phyloP scores from a whole-genome alignment of 148 eudicot genomes.

The Mesembryanthemum crystallinum region DNA sequence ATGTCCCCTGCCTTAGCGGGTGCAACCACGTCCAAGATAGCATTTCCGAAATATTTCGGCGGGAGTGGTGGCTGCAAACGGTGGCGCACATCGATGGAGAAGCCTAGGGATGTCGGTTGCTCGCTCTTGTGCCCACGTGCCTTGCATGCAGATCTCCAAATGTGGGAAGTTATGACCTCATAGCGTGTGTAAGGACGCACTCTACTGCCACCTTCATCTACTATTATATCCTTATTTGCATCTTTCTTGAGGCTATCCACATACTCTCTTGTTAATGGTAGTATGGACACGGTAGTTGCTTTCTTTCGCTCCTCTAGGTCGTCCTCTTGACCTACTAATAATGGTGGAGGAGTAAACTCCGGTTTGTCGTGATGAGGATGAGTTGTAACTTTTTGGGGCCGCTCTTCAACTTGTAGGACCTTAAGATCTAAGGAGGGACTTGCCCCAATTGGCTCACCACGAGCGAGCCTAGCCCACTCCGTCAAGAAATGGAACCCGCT shows the following conservation, averaged over 20 bases:
- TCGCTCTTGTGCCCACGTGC: constrained; percentile 16
- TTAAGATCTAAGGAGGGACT: constrained; percentile 16
- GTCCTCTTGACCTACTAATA: not conserved
- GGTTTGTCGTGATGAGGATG: too few species aligned
- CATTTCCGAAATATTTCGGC: constrained; percentile 35
- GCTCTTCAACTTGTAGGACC: constrained; percentile 7
- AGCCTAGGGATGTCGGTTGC: constrained; percentile 14
- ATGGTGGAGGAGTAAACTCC: not conserved
- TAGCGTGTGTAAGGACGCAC: constrained; percentile 17
- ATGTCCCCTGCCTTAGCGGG: constrained; percentile 26
- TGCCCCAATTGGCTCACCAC: constrained; percentile 19
- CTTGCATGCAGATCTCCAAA: constrained; percentile 26
- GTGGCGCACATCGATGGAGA: constrained; percentile 26
- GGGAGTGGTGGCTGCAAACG: constrained; percentile 41
- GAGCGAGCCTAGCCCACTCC: constrained; percentile 32
- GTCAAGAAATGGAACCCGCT: constrained; percentile 26
- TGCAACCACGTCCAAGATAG: constrained; percentile 33
- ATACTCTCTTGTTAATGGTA: constrained; percentile 12
- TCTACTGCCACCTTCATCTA: not conserved
- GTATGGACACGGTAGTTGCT: not conserved
- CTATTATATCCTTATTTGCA: not conserved
- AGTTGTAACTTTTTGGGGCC: not conserved
- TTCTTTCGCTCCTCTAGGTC: constrained; percentile 8
- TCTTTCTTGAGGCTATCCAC: constrained; percentile 19
- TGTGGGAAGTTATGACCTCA: constrained; percentile 21